A percentile compares a stretch with the other conserved stretches of the same genome.
Evolutionary conservation across 768 basidiomycete species (phyloP).

Genomic region (Nidularia sp.): DNA sequence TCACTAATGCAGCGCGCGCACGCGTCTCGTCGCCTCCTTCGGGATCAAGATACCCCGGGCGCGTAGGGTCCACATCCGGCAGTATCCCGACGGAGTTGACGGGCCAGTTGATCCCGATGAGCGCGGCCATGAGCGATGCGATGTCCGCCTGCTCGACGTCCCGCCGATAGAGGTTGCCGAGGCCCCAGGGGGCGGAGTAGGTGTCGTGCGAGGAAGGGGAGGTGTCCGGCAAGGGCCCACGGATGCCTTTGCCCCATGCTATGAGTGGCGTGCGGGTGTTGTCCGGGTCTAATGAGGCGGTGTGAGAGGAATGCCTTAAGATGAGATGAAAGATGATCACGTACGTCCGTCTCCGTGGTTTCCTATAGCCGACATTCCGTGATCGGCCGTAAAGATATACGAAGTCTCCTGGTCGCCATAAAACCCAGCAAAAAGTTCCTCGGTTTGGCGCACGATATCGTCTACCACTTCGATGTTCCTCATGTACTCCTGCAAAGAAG

Average conservation of each 20-base stretch:
- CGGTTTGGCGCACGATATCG: conserved; percentile 62
- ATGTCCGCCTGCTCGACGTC: conserved; percentile 87
- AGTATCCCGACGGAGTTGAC: conserved; percentile 81
- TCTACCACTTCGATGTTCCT: conserved; percentile 80
- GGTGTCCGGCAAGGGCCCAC: conserved; percentile 59
- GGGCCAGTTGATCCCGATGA: conserved; percentile 72
- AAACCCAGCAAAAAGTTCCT: conserved; percentile 57
- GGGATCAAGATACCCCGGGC: conserved; percentile 54
- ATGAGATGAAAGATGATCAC: conserved; percentile 8
- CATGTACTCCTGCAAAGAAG: conserved; percentile 76
- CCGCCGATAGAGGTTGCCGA: conserved; percentile 54
- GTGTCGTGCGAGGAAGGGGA: conserved; percentile 62
- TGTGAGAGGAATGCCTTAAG: not conserved
- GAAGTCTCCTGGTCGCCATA: conserved; percentile 67
- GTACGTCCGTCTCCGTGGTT: conserved; percentile 87
- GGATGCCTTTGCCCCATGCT: conserved; percentile 77
- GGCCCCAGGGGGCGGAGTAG: conserved; percentile 62
- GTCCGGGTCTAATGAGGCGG: conserved; percentile 60
- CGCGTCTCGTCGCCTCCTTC: conserved; percentile 40
- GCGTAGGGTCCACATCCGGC: conserved; percentile 64
- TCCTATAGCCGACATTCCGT: conserved; percentile 86
- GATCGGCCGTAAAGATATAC: conserved; percentile 83
- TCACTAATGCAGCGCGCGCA: conserved; percentile 56
- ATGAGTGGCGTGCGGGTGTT: conserved; percentile 84
- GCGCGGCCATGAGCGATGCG: conserved; percentile 70